Conservation (phyloP, 2,329 filamentous ascomycete species). For the Nigrospora osmanthi region DNA sequence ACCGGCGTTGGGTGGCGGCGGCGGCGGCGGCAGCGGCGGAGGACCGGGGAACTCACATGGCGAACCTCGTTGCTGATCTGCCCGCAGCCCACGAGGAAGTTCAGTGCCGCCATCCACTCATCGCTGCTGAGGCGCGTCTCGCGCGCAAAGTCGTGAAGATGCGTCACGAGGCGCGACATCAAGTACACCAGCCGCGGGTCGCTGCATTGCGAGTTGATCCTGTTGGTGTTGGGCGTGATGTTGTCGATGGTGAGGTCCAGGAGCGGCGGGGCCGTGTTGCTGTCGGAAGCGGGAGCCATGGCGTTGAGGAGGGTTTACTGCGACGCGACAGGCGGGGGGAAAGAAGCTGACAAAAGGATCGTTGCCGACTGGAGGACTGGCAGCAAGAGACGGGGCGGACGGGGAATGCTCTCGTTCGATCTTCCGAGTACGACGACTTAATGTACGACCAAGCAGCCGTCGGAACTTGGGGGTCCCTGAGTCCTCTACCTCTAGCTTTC, state of each 20-base stretch:
- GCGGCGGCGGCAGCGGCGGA: too few species aligned
- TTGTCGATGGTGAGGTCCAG: conserved; percentile 72
- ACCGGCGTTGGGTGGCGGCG: background rate
- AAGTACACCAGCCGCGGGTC: conserved; percentile 63
- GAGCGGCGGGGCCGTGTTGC: conserved; percentile 32
- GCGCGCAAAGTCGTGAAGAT: conserved; percentile 75
- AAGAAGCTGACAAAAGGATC: background rate
- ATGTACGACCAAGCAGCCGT: background rate
- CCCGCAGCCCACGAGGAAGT: conserved; percentile 53
- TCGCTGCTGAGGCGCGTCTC: conserved; percentile 68
- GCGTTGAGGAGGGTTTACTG: background rate
- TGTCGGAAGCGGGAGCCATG: conserved; percentile 14
- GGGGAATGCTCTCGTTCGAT: background rate
- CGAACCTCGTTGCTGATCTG: background rate
- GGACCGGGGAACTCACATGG: conserved; percentile 13
- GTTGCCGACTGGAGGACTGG: background rate
- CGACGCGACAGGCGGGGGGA: background rate
- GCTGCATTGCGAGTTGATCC: conserved; percentile 64
- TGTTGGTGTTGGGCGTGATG: conserved; percentile 68
- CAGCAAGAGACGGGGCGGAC: too few species aligned
- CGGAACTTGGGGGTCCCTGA: too few species aligned
- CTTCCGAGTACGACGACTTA: background rate
- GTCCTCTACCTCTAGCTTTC: too few species aligned
- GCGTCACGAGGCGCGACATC: conserved; percentile 64
- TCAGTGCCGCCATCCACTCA: conserved; percentile 70